A percentile compares a stretch with the other conserved stretches of the same genome.
phyloP scores from a whole-genome alignment of 495 filamentous ascomycete species.

The Apodospora peruviana region DNA sequence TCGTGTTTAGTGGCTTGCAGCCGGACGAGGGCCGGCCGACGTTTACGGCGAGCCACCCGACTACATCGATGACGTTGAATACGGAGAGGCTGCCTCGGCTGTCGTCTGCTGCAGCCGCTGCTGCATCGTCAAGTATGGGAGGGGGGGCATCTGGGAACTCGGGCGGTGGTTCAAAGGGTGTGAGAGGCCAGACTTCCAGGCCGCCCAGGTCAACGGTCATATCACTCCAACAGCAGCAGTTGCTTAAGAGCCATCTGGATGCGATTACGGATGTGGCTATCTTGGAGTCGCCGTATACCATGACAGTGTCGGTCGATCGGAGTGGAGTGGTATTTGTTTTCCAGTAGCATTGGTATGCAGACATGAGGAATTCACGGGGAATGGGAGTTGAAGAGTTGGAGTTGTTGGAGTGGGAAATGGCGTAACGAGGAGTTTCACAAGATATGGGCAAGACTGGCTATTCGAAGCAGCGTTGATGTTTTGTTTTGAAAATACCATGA shows the following conservation, averaged over 20 bases:
- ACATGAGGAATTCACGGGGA: too few species aligned
- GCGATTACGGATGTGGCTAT: constrained; percentile 82
- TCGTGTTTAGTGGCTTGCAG: constrained; percentile 73
- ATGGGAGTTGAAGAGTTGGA: too few species aligned
- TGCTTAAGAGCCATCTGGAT: constrained; percentile 84
- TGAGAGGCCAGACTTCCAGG: constrained; percentile 27
- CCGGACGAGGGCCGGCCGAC: constrained; percentile 63
- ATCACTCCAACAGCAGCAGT: constrained; percentile 75
- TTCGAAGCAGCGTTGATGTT: too few species aligned
- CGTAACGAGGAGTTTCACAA: too few species aligned
- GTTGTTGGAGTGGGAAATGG: too few species aligned
- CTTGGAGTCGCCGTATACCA: constrained; percentile 83
- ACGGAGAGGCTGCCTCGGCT: constrained; percentile 60
- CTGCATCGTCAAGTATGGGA: constrained; percentile 28
- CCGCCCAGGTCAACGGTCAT: constrained; percentile 81
- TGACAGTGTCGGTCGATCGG: constrained; percentile 86
- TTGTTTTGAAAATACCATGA: too few species aligned
- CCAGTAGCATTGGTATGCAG: constrained; percentile 28
- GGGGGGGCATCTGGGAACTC: constrained; percentile 34
- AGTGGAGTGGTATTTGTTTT: constrained; percentile 92
- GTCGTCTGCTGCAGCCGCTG: constrained; percentile 32
- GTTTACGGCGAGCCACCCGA: constrained; percentile 67
- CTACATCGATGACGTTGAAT: constrained; percentile 60
- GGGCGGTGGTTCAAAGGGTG: constrained; percentile 1
- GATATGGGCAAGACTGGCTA: too few species aligned